Evolutionary conservation across 2,329 filamentous ascomycete species (phyloP).

Genomic region (Metarhizium humberi): DNA sequence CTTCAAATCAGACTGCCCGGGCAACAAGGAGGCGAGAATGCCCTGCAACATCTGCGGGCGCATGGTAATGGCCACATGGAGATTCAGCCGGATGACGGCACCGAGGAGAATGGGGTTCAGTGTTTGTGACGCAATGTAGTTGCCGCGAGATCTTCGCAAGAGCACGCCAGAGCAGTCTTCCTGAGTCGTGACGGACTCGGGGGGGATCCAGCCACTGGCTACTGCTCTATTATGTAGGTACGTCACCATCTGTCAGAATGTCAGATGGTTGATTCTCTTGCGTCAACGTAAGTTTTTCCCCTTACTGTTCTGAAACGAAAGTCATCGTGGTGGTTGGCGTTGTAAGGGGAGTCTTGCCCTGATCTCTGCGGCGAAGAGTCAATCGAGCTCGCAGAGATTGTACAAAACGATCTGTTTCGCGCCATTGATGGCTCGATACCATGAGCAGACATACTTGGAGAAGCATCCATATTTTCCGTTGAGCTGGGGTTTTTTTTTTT

Average conservation of each 20-base stretch:
- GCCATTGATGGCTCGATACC: constrained; percentile 1
- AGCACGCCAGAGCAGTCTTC: constrained; percentile 25
- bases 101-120: constrained; percentile 27
- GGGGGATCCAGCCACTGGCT: constrained; percentile 20
- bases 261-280: neutral
- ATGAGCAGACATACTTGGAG: neutral
- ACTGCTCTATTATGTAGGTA: constrained; percentile 20
- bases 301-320: constrained; percentile 22
- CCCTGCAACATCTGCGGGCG: constrained; percentile 35
- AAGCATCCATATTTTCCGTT: constrained; percentile 2
- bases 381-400: neutral
- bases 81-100: constrained; percentile 34
- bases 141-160: constrained; percentile 27
- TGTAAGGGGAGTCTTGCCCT: constrained; percentile 1
- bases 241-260: constrained; percentile 18
- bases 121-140: constrained; percentile 30
- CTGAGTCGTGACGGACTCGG: constrained; percentile 6
- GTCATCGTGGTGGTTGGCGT: constrained; percentile 16
- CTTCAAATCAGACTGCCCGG: constrained; percentile 31
- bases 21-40: constrained; percentile 30
- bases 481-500: neutral
- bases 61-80: constrained; percentile 39
- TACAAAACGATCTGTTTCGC: constrained; percentile 5
- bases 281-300: neutral
- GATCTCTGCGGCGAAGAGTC: constrained; percentile 1